Percentiles rank a stretch among this genome's conserved stretches.
phyloP scores from a whole-genome alignment of 371 early-diverging fungal species.

The Rhizopus sp. region DNA sequence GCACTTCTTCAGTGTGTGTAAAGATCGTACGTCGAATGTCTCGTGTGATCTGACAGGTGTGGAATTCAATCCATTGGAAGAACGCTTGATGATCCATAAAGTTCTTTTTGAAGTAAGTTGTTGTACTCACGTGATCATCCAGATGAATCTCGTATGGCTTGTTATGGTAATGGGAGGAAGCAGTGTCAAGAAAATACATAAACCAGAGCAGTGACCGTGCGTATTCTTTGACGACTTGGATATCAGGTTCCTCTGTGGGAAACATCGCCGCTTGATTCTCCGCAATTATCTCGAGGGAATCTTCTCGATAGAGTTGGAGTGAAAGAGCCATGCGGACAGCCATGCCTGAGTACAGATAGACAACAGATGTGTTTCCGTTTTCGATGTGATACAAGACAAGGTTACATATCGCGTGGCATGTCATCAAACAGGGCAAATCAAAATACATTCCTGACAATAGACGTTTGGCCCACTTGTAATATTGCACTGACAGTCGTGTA shows the following conservation, averaged over 20 bases:
- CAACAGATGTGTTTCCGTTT: conserved; percentile 43
- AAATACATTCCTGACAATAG: conserved; percentile 40
- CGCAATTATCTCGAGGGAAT: conserved; percentile 23
- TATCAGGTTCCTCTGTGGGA: conserved; percentile 9
- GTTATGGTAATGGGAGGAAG: conserved; percentile 46
- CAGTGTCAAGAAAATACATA: conserved; percentile 47
- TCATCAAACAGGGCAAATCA: conserved; percentile 36
- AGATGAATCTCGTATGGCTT: conserved; percentile 47
- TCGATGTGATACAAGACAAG: conserved; percentile 49
- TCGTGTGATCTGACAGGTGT: conserved; percentile 43
- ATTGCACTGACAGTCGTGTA: conserved; percentile 26
- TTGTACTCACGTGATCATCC: conserved; percentile 30
- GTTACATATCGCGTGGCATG: conserved; percentile 46
- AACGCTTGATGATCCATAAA: conserved; percentile 26
- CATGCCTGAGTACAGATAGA: conserved; percentile 50
- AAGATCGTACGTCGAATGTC: conserved; percentile 47
- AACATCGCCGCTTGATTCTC: conserved; percentile 14
- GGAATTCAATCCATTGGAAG: conserved; percentile 40
- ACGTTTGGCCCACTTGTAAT: conserved; percentile 44
- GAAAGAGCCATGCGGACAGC: conserved; percentile 45
- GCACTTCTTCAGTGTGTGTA: conserved; percentile 27
- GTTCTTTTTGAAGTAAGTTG: conserved; percentile 23
- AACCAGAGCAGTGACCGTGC: conserved; percentile 45
- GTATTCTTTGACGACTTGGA: conserved; percentile 27
- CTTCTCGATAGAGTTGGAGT: conserved; percentile 38